These are phyloP conservation scores for Phaeodactylum tricornutum DNA, from an alignment of 108 stramenopile genomes.

Conservation along the genomic window DNA sequence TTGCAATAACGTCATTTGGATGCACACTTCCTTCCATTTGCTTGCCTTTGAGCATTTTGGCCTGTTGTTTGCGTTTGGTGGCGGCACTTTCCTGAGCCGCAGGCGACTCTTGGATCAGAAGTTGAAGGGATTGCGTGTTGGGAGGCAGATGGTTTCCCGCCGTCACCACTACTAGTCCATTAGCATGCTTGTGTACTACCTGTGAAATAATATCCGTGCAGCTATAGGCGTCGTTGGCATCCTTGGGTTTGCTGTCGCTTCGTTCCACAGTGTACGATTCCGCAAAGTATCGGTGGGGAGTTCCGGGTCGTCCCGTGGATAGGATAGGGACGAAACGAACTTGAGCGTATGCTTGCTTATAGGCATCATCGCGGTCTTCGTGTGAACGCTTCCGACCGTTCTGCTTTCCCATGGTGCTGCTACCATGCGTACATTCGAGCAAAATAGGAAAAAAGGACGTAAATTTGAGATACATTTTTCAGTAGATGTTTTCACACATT, in stretches of 20 bases:
- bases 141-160: slow-evolving; percentile 30
- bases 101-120: background rate
- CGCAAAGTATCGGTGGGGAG: slow-evolving; percentile 26
- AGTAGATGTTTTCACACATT: no score
- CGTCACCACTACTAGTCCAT: slow-evolving; percentile 66
- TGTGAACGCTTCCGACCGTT: no score
- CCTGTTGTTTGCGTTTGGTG: slow-evolving; percentile 31
- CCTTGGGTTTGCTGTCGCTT: slow-evolving; percentile 1
- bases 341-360: no score
- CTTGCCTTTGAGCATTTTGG: slow-evolving; percentile 29
- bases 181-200: slow-evolving; percentile 63
- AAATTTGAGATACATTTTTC: no score
- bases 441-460: no score
- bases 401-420: no score
- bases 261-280: slow-evolving; percentile 10
- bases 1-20: no score
- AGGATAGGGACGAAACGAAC: background rate
- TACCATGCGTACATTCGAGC: no score
- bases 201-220: slow-evolving; percentile 5
- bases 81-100: slow-evolving; percentile 24
- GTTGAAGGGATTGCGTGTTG: background rate
- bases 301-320: slow-evolving; percentile 14
- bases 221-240: background rate
- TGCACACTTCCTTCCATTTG: background rate
- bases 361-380: no score